These are phyloP conservation scores for Trichoderma cornu-damae DNA, from an alignment of 2,329 filamentous ascomycete genomes.

Conservation along the genomic window DNA sequence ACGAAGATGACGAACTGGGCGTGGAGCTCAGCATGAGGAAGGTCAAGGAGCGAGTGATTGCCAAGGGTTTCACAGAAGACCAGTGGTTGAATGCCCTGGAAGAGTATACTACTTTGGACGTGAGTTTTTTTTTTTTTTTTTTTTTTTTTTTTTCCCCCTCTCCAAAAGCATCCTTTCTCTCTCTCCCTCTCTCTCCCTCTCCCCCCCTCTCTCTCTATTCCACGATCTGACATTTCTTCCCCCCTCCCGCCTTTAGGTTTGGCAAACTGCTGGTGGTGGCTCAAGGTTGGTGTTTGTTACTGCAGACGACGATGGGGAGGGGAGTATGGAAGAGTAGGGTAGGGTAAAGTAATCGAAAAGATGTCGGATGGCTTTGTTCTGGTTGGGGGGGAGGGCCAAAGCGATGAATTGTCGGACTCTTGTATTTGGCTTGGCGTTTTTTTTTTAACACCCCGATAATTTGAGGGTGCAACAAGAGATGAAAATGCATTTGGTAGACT, in stretches of 20 bases:
- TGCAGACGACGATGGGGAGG: conserved; percentile 45
- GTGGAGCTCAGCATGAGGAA: conserved; percentile 78
- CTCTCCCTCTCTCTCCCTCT: no score
- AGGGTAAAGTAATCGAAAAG: neutral
- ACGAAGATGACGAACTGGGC: conserved; percentile 47
- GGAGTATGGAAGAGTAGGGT: conserved; percentile 43
- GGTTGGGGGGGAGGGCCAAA: neutral
- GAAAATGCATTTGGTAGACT: conserved; percentile 15
- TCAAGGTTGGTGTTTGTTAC: conserved; percentile 68
- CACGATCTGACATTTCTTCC: neutral
- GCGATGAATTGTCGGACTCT: conserved; percentile 17
- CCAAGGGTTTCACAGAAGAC: conserved; percentile 94
- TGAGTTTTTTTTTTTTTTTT: conserved; percentile 50
- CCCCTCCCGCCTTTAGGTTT: conserved; percentile 53
- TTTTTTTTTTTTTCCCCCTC: no score
- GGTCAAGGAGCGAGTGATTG: conserved; percentile 85
- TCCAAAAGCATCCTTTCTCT: neutral
- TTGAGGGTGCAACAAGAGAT: conserved; percentile 1
- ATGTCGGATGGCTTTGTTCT: neutral
- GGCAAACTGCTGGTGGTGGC: conserved; percentile 70
- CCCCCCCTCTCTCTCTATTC: no score
- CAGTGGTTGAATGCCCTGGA: conserved; percentile 83
- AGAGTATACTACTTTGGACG: conserved; percentile 82
- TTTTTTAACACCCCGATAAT: conserved; percentile 20
- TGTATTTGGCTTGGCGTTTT: conserved; percentile 31